Evolutionary conservation across 768 basidiomycete species (phyloP).

Genomic region (Dendrothele bispora): DNA sequence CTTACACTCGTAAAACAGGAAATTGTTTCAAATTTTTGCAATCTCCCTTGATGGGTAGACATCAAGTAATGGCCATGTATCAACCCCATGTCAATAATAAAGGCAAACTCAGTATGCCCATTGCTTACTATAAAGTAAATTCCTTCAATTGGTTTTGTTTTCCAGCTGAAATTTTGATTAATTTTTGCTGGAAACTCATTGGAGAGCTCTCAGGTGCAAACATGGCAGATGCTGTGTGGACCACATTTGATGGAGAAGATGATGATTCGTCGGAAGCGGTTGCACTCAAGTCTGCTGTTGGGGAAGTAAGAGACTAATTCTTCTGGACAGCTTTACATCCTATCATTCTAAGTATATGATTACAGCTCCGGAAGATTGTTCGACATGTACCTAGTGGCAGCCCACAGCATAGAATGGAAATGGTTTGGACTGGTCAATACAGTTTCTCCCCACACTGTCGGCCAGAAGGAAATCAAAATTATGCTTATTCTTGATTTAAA

Average conservation of each 20-base stretch:
- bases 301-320: constrained; percentile 14
- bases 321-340: no score
- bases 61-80: constrained; percentile 27
- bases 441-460: not conserved
- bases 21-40: constrained; percentile 8
- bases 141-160: not conserved
- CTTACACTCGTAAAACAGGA: no score
- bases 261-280: not conserved
- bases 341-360: no score
- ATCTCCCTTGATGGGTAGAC: constrained; percentile 31
- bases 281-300: constrained; percentile 8
- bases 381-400: constrained; percentile 19
- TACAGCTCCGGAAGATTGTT: constrained; percentile 27
- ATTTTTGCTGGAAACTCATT: constrained; percentile 26
- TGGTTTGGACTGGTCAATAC: constrained; percentile 17
- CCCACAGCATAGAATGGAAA: constrained; percentile 15
- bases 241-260: constrained; percentile 18
- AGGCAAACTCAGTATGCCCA: constrained; percentile 19
- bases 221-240: constrained; percentile 23
- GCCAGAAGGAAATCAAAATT: constrained; percentile 1
- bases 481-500: constrained; percentile 32
- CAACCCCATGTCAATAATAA: constrained; percentile 26
- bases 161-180: constrained; percentile 26
- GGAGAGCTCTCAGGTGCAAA: constrained; percentile 27
- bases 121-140: not conserved